Base-by-base conservation (phyloP, 768 basidiomycete species). In the Pisolithus orientalis region DNA sequence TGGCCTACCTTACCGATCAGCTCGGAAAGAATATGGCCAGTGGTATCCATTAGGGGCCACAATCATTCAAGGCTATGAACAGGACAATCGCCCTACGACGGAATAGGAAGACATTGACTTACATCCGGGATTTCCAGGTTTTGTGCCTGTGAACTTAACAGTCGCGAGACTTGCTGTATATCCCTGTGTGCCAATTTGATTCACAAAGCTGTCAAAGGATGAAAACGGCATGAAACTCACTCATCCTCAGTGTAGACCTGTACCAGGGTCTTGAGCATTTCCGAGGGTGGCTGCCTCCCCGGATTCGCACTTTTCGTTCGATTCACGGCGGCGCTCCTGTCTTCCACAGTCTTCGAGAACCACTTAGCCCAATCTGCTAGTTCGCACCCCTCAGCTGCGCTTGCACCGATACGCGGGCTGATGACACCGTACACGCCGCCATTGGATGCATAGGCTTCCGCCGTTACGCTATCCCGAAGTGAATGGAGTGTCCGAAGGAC, bases 381-480 rank as follows among this genome's bases (percentile, higher is more conserved):
- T 80, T 67, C 47, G 72, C 70, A 53, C 56, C 69, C 11, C 74
- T 79, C 87, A 78, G 88, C 42, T 69, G 70, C 59, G 75, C 79
- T 59, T 83, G 69, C 11, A 69, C 72, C 45, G 59, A 62, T 17
- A 73, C 79, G 61, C 74, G 77, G 24, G 77, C 82, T 38, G 84
- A 96, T 71, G 24, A 95, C 78, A 21, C 65, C 65, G 1, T 39
- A 47, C 39, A 82, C 79, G 5, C 94, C 91, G 16, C 83, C 84
- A 31, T 87, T 80, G 1, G 85, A 79, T 60, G 94, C 95, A 66
- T 94, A 96, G 5, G 84, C 78, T 63, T 95, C 91, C 0, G 93
- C 90, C 2, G 90, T 87, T 0, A 79, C 71, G 0, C 80, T 73
- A 63, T 97, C 94, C 47, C 78, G 77, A 9, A 96, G 69, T 37